Evolutionary conservation across 768 basidiomycete genomes (phyloP).

Genomic region (Tremella mesenterica): DNA sequence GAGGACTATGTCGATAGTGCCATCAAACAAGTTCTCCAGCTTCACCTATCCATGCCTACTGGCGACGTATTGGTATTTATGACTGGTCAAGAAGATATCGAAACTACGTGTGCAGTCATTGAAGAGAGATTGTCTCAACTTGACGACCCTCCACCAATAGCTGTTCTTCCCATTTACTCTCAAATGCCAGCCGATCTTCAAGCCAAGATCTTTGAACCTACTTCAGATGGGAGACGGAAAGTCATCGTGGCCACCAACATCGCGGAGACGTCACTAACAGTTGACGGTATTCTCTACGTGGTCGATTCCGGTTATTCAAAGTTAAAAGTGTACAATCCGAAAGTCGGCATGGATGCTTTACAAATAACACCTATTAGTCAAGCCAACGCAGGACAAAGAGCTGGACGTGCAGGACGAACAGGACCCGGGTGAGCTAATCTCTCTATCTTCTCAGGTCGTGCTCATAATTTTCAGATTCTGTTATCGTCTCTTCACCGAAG

Average conservation of each 20-base stretch:
- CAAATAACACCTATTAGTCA: conserved; percentile 99
- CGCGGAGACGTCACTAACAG: conserved; percentile 88
- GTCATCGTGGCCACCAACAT: conserved; percentile 99
- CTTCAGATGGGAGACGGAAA: conserved; percentile 85
- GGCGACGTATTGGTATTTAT: conserved; percentile 85
- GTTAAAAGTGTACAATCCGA: conserved; percentile 96
- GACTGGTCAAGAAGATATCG: conserved; percentile 99
- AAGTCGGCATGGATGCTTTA: conserved; percentile 97
- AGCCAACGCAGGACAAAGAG: conserved; percentile 92
- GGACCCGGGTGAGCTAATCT: conserved; percentile 66
- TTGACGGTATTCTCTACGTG: conserved; percentile 95
- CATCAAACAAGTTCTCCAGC: conserved; percentile 95
- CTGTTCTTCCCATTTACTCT: conserved; percentile 95
- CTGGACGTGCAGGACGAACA: conserved; percentile 91
- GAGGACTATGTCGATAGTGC: conserved; percentile 98
- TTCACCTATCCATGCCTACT: conserved; percentile 81
- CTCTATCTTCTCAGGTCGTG: conserved; percentile 6
- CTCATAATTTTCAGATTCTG: conserved; percentile 60
- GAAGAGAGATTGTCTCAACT: conserved; percentile 83
- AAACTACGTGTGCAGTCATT: conserved; percentile 88
- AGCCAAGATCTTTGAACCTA: conserved; percentile 94
- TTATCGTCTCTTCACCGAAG: conserved; percentile 94
- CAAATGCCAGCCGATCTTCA: conserved; percentile 99
- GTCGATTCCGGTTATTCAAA: conserved; percentile 96
- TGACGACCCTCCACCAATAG: conserved; percentile 77